Evolutionary conservation across 1,284 basidiomycete species (phyloP), one percentile per base, ranked within the genome.

Genomic region (Grifola frondosa): DNA sequence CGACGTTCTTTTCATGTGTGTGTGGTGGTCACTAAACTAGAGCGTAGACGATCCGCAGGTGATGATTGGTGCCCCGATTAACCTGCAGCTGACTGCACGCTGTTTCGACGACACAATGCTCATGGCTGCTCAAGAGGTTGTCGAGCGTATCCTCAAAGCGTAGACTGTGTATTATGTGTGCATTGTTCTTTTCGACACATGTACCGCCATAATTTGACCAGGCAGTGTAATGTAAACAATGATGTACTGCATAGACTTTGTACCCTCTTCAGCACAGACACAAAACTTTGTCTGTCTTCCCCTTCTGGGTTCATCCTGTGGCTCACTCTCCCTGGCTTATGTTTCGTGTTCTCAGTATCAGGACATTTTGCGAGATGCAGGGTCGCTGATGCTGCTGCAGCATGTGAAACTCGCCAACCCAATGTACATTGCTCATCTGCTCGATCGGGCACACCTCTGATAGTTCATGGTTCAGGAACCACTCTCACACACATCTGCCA

Each of bases 301-400:
- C n/a, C n/a, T n/a, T n/a, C n/a, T n/a, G 88, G n/a, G n/a, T n/a
- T n/a, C n/a, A n/a, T n/a, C n/a, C n/a, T n/a, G n/a, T n/a, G n/a
- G n/a, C n/a, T n/a, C n/a, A n/a, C n/a, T n/a, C n/a, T n/a, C n/a
- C n/a, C n/a, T n/a, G n/a, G n/a, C n/a, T n/a, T n/a, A n/a, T n/a
- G n/a, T n/a, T n/a, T 20, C 10, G 38, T 15, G 13, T 15, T 22
- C 37, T 12, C 61, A 95, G 89, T 89, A 83, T 51, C 69, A 73
- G 34, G 76, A 78, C 42, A 73, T 93, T 24, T 75, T 94, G 46
- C 70, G 68, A 23, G 86, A 90, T 42, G 81, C 85, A 22, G 90
- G 88, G 2, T 96, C 1, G 68, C 73, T 16, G 73, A 81, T 11
- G 72, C 86, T 10, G 71, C 83, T 36, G 68, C 70, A 40, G 76